Conservation (phyloP, 2,329 filamentous ascomycete genomes). For the Colletotrichum orchidophilum region DNA sequence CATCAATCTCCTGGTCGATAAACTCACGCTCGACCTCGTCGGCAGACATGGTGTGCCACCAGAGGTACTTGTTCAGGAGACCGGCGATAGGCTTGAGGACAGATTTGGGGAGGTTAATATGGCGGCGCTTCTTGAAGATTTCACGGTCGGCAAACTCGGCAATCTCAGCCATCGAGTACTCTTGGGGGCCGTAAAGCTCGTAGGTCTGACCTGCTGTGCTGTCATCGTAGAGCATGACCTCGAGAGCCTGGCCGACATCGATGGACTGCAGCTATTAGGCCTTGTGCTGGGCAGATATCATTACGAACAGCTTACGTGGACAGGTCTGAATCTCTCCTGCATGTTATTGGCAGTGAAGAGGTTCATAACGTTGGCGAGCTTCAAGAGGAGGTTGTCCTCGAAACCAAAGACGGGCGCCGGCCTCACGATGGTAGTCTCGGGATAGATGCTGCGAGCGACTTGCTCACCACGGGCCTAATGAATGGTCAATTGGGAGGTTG, state of each 20-base stretch:
- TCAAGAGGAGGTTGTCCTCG: conserved; percentile 91
- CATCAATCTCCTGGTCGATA: conserved; percentile 91
- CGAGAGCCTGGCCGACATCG: conserved; percentile 88
- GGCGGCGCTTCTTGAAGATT: conserved; percentile 87
- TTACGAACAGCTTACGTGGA: conserved; percentile 72
- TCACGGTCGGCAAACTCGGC: conserved; percentile 89
- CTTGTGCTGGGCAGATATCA: neutral
- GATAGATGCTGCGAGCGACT: conserved; percentile 87
- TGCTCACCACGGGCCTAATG: conserved; percentile 78
- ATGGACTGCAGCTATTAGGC: conserved; percentile 68
- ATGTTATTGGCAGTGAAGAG: conserved; percentile 92
- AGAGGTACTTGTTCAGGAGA: conserved; percentile 82
- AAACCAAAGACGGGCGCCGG: conserved; percentile 95
- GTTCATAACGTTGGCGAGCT: conserved; percentile 82
- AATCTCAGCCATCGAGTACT: conserved; percentile 91
- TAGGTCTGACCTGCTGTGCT: conserved; percentile 89
- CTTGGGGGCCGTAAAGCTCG: conserved; percentile 92
- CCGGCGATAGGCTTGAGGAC: conserved; percentile 80
- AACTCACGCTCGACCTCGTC: conserved; percentile 94
- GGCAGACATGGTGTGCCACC: conserved; percentile 86
- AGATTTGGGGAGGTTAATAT: conserved; percentile 88
- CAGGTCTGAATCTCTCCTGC: conserved; percentile 89
- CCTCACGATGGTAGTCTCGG: conserved; percentile 95
- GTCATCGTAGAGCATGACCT: conserved; percentile 91
- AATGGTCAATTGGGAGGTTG: conserved; percentile 17